Evolutionary conservation across 495 filamentous ascomycete genomes (phyloP), one percentile per base, ranked within the genome.

Genomic region (Evernia prunastri): DNA sequence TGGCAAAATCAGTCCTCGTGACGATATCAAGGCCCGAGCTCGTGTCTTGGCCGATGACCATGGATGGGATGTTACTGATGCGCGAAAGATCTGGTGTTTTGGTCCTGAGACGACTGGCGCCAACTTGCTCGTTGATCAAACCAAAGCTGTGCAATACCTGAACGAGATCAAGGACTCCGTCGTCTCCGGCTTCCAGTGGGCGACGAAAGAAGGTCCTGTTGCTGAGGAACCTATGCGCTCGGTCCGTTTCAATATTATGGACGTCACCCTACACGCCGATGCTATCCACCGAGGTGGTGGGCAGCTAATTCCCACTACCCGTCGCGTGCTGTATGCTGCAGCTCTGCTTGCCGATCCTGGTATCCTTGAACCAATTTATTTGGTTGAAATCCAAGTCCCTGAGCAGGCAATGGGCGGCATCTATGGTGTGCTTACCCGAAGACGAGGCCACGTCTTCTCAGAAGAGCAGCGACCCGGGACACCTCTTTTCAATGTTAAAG

Each of bases 81-180:
- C 94, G 77, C 91, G 94, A 81, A 99, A 99, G 89, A 99, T 99
- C 77, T 99, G 94, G 94, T 93, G 90, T 77, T 99, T 99, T 83
- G 94, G 94, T 79, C 94, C 94, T 70, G 95, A 99, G 78, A 96
- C 92, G 74, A 91, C 80, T 74, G 94, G 94, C 78, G 90, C 94
- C 86, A 99, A 99, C 83, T 80, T 99, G 86, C 82, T 99, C 66
- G 88, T 99, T 72, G 94, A 99, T 79, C 94, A 97, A 87, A 96
- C 93, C 82, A 98, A 98, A 89, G 94, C 94, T 71, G 94, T 99
- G 65, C 94, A 99, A 83, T 99, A 97, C 87, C 84, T 99, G 64
- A 92, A 92, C 83, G 94, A 99, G 89, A 99, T 99, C 86, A 99
- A 99, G 88, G 94, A 99, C 71, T 97, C 94, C 66, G 89, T 99